A percentile compares a stretch with the other conserved stretches of the same genome.
Conservation (phyloP, 2,329 filamentous ascomycete genomes). For the Eutypella sp. region DNA sequence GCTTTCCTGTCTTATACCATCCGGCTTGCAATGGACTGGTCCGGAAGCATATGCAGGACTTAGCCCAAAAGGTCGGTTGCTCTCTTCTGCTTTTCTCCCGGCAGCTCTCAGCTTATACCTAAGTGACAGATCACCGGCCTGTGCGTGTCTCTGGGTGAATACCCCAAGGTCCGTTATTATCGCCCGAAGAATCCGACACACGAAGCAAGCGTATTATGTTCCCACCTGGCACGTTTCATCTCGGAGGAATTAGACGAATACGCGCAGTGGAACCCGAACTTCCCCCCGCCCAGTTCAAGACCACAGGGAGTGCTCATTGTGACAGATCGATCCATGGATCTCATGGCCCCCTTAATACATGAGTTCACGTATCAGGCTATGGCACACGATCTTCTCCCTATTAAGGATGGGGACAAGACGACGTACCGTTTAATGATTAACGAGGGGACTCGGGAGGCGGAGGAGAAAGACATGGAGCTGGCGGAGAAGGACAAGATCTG, state of each 20-base stretch:
- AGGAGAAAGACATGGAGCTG: slow-evolving; percentile 89
- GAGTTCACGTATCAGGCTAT: slow-evolving; percentile 99
- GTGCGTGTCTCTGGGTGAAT: slow-evolving; percentile 89
- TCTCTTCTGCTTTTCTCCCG: not conserved
- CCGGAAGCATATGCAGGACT: slow-evolving; percentile 71
- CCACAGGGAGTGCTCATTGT: slow-evolving; percentile 81
- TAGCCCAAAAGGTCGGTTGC: slow-evolving; percentile 74
- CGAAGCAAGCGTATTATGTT: slow-evolving; percentile 82
- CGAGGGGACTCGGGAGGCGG: slow-evolving; percentile 61
- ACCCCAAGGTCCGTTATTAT: slow-evolving; percentile 90
- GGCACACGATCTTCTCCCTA: slow-evolving; percentile 87
- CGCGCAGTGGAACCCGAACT: slow-evolving; percentile 76
- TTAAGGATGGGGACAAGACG: slow-evolving; percentile 83
- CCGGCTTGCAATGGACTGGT: slow-evolving; percentile 83
- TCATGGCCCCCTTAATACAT: slow-evolving; percentile 81
- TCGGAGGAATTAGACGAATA: slow-evolving; percentile 90
- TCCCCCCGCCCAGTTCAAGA: slow-evolving; percentile 72
- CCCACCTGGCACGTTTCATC: slow-evolving; percentile 83
- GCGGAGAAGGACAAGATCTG: slow-evolving; percentile 88
- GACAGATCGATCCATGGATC: slow-evolving; percentile 88
- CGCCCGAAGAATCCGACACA: slow-evolving; percentile 69
- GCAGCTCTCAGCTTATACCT: slow-evolving; percentile 10
- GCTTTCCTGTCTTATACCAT: slow-evolving; percentile 89
- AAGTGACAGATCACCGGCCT: slow-evolving; percentile 67
- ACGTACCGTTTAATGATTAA: slow-evolving; percentile 79